These are phyloP conservation scores for Talaromyces rugulosus DNA, from an alignment of 2,329 filamentous ascomycete genomes.

Conservation along the genomic window DNA sequence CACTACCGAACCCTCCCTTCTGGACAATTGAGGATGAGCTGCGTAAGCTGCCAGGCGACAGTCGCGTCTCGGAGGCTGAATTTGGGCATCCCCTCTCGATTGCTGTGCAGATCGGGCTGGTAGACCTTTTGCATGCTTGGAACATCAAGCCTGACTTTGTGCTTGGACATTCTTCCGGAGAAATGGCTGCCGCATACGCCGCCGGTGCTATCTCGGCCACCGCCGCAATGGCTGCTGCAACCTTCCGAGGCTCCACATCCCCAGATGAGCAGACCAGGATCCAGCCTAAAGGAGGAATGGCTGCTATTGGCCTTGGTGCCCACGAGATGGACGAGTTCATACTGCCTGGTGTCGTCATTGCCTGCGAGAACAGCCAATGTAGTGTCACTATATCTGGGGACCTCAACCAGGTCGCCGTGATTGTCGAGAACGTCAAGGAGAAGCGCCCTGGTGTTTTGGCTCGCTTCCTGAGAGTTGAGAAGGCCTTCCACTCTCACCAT, in stretches of 20 bases:
- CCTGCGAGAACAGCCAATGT: conserved; percentile 28
- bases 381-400: conserved; percentile 32
- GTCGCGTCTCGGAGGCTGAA: conserved; percentile 15
- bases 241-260: conserved; percentile 19
- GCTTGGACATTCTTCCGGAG: conserved; percentile 32
- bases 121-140: conserved; percentile 23
- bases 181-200: conserved; percentile 35
- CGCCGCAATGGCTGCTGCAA: conserved; percentile 18
- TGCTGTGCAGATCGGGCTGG: conserved; percentile 31
- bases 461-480: conserved; percentile 21
- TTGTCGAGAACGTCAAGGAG: conserved; percentile 16
- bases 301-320: conserved; percentile 23
- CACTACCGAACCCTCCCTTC: conserved; percentile 8
- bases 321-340: conserved; percentile 11
- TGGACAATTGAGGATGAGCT: conserved; percentile 9
- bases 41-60: conserved; percentile 16
- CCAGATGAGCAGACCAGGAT: neutral
- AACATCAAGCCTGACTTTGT: conserved; percentile 21
- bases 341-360: conserved; percentile 17
- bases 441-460: conserved; percentile 19
- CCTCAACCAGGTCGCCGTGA: conserved; percentile 17
- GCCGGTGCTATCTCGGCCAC: conserved; percentile 15
- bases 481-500: conserved; percentile 37
- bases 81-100: conserved; percentile 26
- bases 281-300: conserved; percentile 24